A percentile compares a stretch with the other conserved stretches of the same genome.
Evolutionary conservation across 495 filamentous ascomycete genomes (phyloP).

Genomic region (Penicillium canariense): DNA sequence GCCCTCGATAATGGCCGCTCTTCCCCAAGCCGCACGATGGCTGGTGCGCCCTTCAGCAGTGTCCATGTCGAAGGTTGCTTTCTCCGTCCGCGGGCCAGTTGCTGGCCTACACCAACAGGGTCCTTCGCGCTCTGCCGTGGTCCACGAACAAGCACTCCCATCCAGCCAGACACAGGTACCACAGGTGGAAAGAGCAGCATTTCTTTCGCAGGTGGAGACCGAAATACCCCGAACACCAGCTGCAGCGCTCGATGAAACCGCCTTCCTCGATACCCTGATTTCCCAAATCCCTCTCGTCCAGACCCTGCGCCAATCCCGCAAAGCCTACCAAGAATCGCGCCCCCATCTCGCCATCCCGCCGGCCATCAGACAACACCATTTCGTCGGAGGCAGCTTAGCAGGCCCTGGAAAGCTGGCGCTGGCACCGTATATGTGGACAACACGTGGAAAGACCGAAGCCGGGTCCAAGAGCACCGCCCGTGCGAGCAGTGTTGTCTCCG

Average conservation of each 20-base stretch:
- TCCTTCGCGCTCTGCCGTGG: constrained; percentile 26
- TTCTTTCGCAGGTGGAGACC: constrained; percentile 5
- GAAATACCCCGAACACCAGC: constrained; percentile 15
- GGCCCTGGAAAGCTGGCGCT: constrained; percentile 72
- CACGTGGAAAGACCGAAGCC: neutral
- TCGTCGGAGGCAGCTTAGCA: constrained; percentile 52
- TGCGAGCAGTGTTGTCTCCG: constrained; percentile 26
- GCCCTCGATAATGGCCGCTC: constrained; percentile 9
- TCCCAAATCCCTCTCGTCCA: constrained; percentile 65
- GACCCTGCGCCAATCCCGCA: constrained; percentile 60
- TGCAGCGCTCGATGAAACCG: neutral
- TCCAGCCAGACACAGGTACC: constrained; percentile 17
- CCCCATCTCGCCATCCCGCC: constrained; percentile 50
- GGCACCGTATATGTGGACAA: constrained; percentile 70
- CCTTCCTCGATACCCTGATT: constrained; percentile 60
- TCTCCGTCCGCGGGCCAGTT: constrained; percentile 1
- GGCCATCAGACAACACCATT: constrained; percentile 29
- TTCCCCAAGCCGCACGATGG: constrained; percentile 9
- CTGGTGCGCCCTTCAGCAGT: constrained; percentile 12
- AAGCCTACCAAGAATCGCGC: constrained; percentile 64
- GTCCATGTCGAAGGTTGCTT: neutral
- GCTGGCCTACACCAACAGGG: constrained; percentile 27
- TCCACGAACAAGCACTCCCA: constrained; percentile 29
- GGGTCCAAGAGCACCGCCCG: constrained; percentile 19
- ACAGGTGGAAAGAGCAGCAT: constrained; percentile 12